phyloP scores from a whole-genome alignment of 805 yeast species.

The Candida khao-thaluensis region DNA sequence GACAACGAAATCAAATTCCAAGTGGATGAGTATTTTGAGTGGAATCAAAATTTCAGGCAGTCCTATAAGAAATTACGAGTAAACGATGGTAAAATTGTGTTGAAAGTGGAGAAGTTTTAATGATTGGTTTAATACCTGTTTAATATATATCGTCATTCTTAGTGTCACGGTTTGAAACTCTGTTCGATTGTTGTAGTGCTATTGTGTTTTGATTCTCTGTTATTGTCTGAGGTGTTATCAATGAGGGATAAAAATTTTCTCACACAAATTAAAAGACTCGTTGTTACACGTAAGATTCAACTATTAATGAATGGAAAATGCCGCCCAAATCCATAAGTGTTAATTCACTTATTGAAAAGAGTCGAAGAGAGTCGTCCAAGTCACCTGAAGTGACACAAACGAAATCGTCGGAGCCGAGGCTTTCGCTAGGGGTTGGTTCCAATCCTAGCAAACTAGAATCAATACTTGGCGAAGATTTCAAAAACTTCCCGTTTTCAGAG shows the following conservation, averaged over 20 bases:
- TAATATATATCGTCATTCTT: no score
- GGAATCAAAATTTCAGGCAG: constrained; percentile 37
- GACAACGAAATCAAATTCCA: constrained; percentile 29
- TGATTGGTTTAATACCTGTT: no score
- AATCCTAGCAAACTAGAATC: constrained; percentile 1
- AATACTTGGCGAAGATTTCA: constrained; percentile 49
- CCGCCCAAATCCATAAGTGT: constrained; percentile 37
- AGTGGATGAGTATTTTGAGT: constrained; percentile 33
- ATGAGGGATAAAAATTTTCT: constrained; percentile 5
- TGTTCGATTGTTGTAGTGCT: neutral
- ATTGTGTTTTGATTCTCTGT: neutral
- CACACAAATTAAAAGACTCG: neutral
- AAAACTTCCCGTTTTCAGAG: constrained; percentile 57
- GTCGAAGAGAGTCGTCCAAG: constrained; percentile 10
- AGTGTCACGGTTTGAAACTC: no score
- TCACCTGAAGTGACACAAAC: constrained; percentile 2
- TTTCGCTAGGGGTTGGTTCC: neutral
- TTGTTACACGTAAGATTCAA: neutral
- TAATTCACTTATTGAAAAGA: constrained; percentile 38
- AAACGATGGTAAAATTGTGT: constrained; percentile 34
- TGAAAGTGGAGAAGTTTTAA: constrained; percentile 38
- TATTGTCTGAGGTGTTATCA: neutral
- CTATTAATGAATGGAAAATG: constrained; percentile 5
- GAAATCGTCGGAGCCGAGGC: neutral
- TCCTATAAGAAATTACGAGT: constrained; percentile 24